Base-by-base conservation (phyloP, 495 filamentous ascomycete species). In the Penicillium maclennaniae region DNA sequence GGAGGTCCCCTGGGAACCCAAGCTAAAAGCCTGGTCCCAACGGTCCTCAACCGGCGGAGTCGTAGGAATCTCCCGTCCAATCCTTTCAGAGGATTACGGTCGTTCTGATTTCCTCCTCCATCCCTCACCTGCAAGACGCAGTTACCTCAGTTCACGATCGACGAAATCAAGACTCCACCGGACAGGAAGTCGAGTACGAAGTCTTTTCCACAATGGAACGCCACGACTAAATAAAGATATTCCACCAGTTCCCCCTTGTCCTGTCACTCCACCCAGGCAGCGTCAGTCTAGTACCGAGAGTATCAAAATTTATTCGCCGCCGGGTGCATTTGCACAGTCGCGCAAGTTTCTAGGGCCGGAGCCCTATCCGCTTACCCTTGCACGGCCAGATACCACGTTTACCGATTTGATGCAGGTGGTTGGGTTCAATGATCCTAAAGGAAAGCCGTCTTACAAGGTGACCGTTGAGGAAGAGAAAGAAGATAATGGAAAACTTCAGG, bases 291-390 rank as follows among this genome's bases (percentile, higher is more conserved):
- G 84, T 58, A 79, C 70, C 28, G 82, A 86, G 65, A 85, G 80
- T 67, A 89, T 89, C 60, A 81, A 83, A 55, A 77, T 91, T 14
- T 89, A 86, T 67, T 82, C 84, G 6, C 86, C 88, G 48, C 81
- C 81, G 9, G 72, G 70, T 7, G 68, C 65, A 27, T 68, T 75
- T 39, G 47, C 59, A 17, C 58, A 67, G 49, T 63, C 54, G n/a
- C 60, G 62, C 0, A 58, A 53, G 15, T 62, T 65, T 15, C 43
- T 69, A 9, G 69, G 65, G 1, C 72, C 65, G 0, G 61, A 68
- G 27, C 53, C 67, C 41, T 68, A 72, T 57, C 57, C 71, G 37
- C 26, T 55, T 26, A 34, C 50, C 1, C 54, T 62, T 42, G 65
- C 69, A 15, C 69, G 69, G 17, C 72, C 69, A 8, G 69, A 79